Evolutionary conservation across 2,329 filamentous ascomycete species (phyloP).

Genomic region (Xylogone sp.): DNA sequence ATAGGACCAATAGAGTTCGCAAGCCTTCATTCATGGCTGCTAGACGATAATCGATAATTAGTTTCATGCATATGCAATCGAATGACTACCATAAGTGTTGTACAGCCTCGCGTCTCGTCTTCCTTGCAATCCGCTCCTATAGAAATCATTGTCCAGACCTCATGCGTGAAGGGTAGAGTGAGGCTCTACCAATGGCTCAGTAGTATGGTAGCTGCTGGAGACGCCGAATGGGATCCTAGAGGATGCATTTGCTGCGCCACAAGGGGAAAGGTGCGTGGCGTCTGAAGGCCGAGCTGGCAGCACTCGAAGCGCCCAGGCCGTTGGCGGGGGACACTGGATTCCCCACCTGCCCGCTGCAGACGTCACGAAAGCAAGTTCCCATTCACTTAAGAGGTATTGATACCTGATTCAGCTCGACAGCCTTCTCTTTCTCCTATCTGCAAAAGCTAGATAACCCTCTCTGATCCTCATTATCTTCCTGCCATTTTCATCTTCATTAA

Average conservation of each 20-base stretch:
- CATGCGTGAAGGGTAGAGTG: not conserved
- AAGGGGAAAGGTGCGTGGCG: not conserved
- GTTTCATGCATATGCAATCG: not conserved
- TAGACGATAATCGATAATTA: not conserved
- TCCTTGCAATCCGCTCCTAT: not conserved
- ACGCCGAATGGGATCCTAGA: not conserved
- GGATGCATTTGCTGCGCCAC: not conserved
- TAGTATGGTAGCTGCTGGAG: not conserved
- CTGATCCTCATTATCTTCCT: too few species aligned
- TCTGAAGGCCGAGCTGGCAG: not conserved
- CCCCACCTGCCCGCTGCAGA: too few species aligned
- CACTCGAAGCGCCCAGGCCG: too few species aligned
- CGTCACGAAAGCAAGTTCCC: too few species aligned
- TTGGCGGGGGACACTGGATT: too few species aligned
- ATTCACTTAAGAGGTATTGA: too few species aligned
- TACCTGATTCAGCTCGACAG: too few species aligned
- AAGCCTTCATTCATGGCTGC: not conserved
- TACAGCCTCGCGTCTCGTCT: not conserved
- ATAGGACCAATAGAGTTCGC: slow-evolving; percentile 32
- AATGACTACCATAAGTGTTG: not conserved
- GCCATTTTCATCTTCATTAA: too few species aligned
- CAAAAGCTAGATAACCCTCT: too few species aligned
- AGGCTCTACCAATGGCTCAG: not conserved
- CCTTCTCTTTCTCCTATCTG: too few species aligned
- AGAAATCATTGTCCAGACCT: not conserved